Evolutionary conservation across 352 stramenopile genomes (phyloP), one percentile per base, ranked within the genome.

Genomic region (Peronosclerospora sorghi): DNA sequence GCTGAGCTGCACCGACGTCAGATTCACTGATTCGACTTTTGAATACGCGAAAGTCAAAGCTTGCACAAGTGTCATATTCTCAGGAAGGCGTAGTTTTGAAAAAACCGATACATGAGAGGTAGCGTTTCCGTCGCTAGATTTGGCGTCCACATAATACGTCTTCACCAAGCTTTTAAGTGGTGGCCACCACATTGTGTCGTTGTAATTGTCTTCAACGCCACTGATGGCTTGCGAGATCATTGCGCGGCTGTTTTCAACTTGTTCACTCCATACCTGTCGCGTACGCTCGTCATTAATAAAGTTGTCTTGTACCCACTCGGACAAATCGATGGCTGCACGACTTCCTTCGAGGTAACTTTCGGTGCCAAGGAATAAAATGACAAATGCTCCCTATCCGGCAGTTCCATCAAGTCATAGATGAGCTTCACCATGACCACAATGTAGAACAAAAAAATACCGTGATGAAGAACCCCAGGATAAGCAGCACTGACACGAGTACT

Each of bases 121-220:
- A 41, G 45, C 20, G 17, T 83, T 86, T 9, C 60, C 67, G 37
- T 81, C 70, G 27, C 56, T 64, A 10, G 55, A 56, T 41, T 86
- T 86, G 15, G 62, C 55, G 42, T 87, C 77, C 21, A 90, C 21
- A 35, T 87, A 93, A 54, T 89, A 90, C 40, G 76, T 83, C 50
- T 84, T 83, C 20, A 90, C 71, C 19, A 93, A 46, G 32, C 69
- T 68, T 51, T 90, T 90, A 19, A 93, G 49, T 12, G 80, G 77
- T 35, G 73, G 77, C 76, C 79, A 93, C 80, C 80, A 93, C 72
- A 93, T 88, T 9, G 80, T 93, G 32, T 88, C 71, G 41, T 90
- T 93, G 56, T 89, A 93, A 26, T 86, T 85, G 49, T 84, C 57
- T 50, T 93, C 80, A n/a, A 93, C 62, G 14, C 76, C 68, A 26